These are phyloP conservation scores for Yarrowia keelungensis DNA, from an alignment of 805 yeast species.

Conservation along the genomic window DNA sequence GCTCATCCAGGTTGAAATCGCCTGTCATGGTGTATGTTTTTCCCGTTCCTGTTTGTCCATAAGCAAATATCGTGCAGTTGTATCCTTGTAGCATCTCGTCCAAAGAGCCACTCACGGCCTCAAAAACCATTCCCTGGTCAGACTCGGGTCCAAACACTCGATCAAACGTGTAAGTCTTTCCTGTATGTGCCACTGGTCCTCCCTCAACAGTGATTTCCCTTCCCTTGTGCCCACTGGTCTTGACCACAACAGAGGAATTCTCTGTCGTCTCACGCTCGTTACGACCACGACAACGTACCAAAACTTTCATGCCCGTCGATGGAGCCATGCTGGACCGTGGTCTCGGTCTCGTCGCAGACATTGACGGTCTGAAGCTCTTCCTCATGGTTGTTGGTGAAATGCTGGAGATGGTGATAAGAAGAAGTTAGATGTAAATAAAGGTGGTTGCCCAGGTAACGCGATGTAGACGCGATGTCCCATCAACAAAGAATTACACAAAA, in stretches of 20 bases:
- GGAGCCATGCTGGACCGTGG: slow-evolving; percentile 10
- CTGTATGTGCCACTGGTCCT: slow-evolving; percentile 29
- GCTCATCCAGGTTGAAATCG: slow-evolving; percentile 19
- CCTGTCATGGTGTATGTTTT: slow-evolving; percentile 78
- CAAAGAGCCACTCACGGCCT: slow-evolving; percentile 55
- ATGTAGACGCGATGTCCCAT: neutral
- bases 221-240: slow-evolving; percentile 37
- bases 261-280: slow-evolving; percentile 62
- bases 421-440: slow-evolving; percentile 38
- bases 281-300: slow-evolving; percentile 68
- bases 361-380: slow-evolving; percentile 30
- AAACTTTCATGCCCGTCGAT: slow-evolving; percentile 50
- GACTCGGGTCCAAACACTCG: slow-evolving; percentile 61
- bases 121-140: slow-evolving; percentile 65
- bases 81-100: slow-evolving; percentile 63
- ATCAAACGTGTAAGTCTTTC: slow-evolving; percentile 62
- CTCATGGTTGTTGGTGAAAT: slow-evolving; percentile 24
- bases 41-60: slow-evolving; percentile 95
- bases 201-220: slow-evolving; percentile 19
- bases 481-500: too few species aligned
- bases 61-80: slow-evolving; percentile 89
- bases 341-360: slow-evolving; percentile 12
- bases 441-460: slow-evolving; percentile 33
- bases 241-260: slow-evolving; percentile 64
- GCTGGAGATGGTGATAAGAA: slow-evolving; percentile 17